Percentiles rank a stretch among this genome's conserved stretches.
Conservation (phyloP, 768 basidiomycete genomes). For the Erythrobasidium yunnanense region DNA sequence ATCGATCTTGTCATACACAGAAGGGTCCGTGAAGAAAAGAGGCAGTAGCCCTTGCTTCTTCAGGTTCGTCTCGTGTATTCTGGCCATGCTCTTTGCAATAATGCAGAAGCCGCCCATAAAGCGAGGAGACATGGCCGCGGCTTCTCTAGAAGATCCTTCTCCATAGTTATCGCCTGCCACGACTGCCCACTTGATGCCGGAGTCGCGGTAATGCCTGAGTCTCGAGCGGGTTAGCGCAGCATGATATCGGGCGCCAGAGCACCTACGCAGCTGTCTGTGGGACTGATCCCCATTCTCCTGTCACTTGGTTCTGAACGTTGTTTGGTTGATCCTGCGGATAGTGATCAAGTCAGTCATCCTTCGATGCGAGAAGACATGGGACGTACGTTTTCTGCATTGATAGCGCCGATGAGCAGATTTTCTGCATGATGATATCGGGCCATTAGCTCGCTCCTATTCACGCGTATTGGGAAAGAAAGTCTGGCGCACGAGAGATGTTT, state of each 20-base stretch:
- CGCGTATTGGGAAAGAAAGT: background rate
- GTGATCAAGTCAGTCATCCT: background rate
- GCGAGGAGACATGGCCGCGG: constrained; percentile 83
- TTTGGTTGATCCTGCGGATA: constrained; percentile 61
- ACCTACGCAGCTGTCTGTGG: constrained; percentile 67
- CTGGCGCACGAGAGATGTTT: constrained; percentile 78
- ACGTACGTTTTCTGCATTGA: constrained; percentile 75
- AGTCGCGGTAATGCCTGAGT: constrained; percentile 70
- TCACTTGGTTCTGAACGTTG: constrained; percentile 74
- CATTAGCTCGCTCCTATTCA: background rate
- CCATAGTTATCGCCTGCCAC: constrained; percentile 52
- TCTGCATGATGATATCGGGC: constrained; percentile 41
- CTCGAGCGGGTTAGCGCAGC: constrained; percentile 56
- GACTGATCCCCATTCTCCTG: constrained; percentile 72
- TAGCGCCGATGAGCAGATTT: constrained; percentile 94
- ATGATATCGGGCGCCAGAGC: background rate
- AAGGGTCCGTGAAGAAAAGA: background rate
- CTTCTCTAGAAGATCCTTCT: constrained; percentile 18
- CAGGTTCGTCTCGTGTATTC: constrained; percentile 48
- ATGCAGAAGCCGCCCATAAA: constrained; percentile 90
- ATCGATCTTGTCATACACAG: background rate
- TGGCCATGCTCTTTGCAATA: constrained; percentile 69
- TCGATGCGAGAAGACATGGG: background rate
- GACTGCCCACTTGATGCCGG: constrained; percentile 90
- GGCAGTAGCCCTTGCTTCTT: constrained; percentile 56